phyloP scores from a whole-genome alignment of 2,329 filamentous ascomycete species.

The Ascochyta lentis region DNA sequence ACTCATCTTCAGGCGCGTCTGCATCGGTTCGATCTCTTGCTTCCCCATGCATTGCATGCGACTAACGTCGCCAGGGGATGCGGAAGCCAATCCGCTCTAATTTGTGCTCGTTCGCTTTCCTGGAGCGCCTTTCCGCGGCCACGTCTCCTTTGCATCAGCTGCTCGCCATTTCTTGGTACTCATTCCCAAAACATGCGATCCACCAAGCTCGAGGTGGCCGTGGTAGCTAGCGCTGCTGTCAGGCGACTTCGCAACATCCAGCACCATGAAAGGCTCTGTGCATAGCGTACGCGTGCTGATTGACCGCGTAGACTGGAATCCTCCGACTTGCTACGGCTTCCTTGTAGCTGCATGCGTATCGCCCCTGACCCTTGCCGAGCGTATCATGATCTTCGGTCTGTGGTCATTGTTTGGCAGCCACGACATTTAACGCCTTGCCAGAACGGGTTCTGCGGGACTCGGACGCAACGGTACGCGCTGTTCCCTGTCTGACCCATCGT shows the following conservation, averaged over 20 bases:
- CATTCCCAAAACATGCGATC: not conserved
- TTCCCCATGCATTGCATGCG: constrained; percentile 6
- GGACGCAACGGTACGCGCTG: constrained; percentile 7
- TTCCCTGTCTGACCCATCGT: constrained; percentile 14
- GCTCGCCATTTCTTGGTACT: constrained; percentile 1
- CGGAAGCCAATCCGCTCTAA: constrained; percentile 12
- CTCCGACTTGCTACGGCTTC: not conserved
- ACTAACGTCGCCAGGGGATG: constrained; percentile 17
- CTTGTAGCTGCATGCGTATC: constrained; percentile 10
- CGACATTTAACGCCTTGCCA: constrained; percentile 7
- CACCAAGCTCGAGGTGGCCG: not conserved
- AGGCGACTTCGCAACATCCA: not conserved
- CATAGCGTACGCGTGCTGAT: not conserved
- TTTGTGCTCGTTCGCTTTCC: constrained; percentile 15
- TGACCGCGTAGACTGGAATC: not conserved
- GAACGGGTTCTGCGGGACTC: constrained; percentile 1
- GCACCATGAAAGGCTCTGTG: not conserved
- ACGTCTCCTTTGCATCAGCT: not conserved
- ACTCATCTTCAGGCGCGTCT: not conserved
- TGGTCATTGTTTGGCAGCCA: constrained; percentile 11
- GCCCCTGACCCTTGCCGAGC: constrained; percentile 8
- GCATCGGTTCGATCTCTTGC: constrained; percentile 9
- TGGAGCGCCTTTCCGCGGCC: constrained; percentile 4
- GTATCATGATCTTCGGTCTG: constrained; percentile 14
- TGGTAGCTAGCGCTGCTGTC: not conserved